phyloP scores from a whole-genome alignment of 1,139 yeast species.

The Nematodospora anomalae region DNA sequence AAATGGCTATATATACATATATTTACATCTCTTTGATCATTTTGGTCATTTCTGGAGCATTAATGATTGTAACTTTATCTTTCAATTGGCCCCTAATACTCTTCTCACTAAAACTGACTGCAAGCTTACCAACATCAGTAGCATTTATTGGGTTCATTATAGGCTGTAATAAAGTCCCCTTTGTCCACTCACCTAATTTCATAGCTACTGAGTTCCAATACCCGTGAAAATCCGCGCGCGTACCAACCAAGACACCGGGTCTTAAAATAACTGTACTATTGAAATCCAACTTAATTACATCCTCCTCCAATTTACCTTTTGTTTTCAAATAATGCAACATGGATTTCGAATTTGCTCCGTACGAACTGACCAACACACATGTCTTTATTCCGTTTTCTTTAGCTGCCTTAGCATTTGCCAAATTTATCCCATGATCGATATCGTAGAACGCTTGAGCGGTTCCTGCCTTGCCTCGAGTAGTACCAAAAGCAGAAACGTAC shows the following conservation, averaged over 20 bases:
- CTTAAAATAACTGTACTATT: slow-evolving; percentile 66
- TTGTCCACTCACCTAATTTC: slow-evolving; percentile 30
- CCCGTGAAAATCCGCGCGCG: slow-evolving; percentile 47
- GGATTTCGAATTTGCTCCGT: slow-evolving; percentile 57
- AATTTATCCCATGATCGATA: slow-evolving; percentile 71
- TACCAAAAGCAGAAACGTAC: slow-evolving; percentile 68
- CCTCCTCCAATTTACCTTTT: slow-evolving; percentile 68
- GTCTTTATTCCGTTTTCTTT: slow-evolving; percentile 63
- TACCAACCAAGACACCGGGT: slow-evolving; percentile 70
- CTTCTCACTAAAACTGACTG: slow-evolving; percentile 31
- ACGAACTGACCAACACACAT: slow-evolving; percentile 60
- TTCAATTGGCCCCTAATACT: slow-evolving; percentile 12
- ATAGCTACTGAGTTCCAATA: slow-evolving; percentile 26
- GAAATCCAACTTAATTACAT: slow-evolving; percentile 55
- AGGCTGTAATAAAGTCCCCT: slow-evolving; percentile 33
- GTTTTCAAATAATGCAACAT: slow-evolving; percentile 55
- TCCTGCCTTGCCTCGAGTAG: slow-evolving; percentile 76
- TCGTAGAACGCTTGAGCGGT: slow-evolving; percentile 59
- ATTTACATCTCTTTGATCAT: slow-evolving; percentile 8
- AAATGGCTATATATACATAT: too few relatives aligned
- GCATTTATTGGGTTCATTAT: slow-evolving; percentile 43
- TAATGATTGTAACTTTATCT: slow-evolving; percentile 15
- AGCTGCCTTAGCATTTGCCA: slow-evolving; percentile 67
- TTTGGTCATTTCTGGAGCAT: slow-evolving; percentile 13
- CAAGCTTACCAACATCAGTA: slow-evolving; percentile 51